phyloP scores from a whole-genome alignment of 2,329 filamentous ascomycete genomes.

The Cadophora sp. region DNA sequence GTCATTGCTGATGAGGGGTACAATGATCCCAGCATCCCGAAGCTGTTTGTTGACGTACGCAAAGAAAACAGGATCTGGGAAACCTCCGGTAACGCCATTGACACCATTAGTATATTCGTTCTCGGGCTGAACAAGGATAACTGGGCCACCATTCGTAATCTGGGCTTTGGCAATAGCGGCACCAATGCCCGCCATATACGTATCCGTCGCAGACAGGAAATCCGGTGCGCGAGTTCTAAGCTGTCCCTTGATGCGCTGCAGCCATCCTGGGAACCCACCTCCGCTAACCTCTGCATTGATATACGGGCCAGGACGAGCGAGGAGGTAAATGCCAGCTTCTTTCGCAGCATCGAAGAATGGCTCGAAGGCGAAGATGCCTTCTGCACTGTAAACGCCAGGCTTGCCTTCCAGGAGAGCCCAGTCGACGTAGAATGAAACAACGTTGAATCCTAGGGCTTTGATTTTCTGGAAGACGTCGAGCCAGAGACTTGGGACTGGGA shows the following conservation, averaged over 20 bases:
- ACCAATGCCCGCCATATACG: constrained; percentile 63
- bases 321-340: constrained; percentile 76
- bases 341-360: constrained; percentile 79
- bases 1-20: constrained; percentile 81
- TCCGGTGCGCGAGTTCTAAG: constrained; percentile 67
- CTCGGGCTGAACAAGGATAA: constrained; percentile 81
- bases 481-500: constrained; percentile 68
- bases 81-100: constrained; percentile 54
- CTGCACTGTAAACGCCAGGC: constrained; percentile 70
- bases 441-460: constrained; percentile 80
- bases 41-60: constrained; percentile 73
- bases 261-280: constrained; percentile 83
- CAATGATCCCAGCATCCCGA: constrained; percentile 70
- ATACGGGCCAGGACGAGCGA: constrained; percentile 65
- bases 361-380: constrained; percentile 75
- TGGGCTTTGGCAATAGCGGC: constrained; percentile 75
- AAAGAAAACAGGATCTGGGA: constrained; percentile 73
- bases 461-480: constrained; percentile 84
- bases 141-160: constrained; percentile 82
- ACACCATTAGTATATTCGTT: constrained; percentile 74
- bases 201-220: constrained; percentile 71
- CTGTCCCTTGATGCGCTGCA: constrained; percentile 70
- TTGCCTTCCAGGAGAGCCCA: constrained; percentile 82
- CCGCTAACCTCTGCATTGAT: constrained; percentile 81
- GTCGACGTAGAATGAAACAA: constrained; percentile 79